Base-by-base conservation (phyloP, 2,329 filamentous ascomycete species). In the Neospermospora avenae region DNA sequence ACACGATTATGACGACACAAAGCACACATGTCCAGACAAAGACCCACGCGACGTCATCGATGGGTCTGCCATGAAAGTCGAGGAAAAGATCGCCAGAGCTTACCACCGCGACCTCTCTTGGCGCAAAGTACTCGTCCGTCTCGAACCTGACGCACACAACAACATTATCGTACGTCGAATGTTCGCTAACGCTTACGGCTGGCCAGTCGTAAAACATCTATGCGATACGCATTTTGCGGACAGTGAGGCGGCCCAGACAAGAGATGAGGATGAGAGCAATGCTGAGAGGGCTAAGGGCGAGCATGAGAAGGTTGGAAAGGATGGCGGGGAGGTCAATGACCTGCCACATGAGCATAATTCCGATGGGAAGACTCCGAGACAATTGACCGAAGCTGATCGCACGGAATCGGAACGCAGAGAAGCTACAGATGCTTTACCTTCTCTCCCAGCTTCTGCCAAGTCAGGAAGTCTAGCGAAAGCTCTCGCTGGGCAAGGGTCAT, bases 71-170 rank as follows among this genome's bases (percentile, higher is more conserved):
- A 93, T 98, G 85, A 91, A 90, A 64, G 92, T 98, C 0, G 95
- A 99, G 74, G 95, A 99, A 74, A 98, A 97, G 76, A 99, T 99
- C 67, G 95, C 95, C 1, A 85, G 95, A 49, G 95, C 92, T 14
- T 99, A 99, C 76, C 95, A 99, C 74, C 86, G 87, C 13, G 91
- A 91, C 64, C 77, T 99, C 20, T 90, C 91, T 1, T 99, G 95
- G 95, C 89, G 95, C 48, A 99, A 99, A 73, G 95, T 99, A 1
- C 84, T 99, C 3, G 95, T 99, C 14, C 89, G 95, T 57, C 81
- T 99, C 2, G 93, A 99, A 72, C 95, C 95, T 0, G 95, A 99
- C 75, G 95, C 95, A 0, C 95, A 99, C 77, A 99, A 99, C 76
- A 99, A 99, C 74, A 96, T 99, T 67, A 89, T 98, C 62, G 95